phyloP scores from a whole-genome alignment of 768 basidiomycete species.

The Epithele typhae region DNA sequence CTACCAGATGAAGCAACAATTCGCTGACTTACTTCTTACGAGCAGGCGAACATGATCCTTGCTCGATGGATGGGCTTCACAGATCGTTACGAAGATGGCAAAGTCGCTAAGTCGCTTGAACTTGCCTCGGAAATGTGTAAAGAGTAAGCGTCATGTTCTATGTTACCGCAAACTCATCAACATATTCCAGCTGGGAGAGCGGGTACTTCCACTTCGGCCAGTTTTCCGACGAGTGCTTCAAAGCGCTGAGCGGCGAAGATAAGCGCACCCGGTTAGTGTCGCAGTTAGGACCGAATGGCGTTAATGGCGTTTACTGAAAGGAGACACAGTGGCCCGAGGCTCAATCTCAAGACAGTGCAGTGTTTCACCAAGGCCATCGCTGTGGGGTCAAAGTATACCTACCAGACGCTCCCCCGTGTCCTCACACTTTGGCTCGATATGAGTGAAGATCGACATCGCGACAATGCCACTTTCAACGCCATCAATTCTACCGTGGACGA shows the following conservation, averaged over 20 bases:
- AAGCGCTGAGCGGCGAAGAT: slow-evolving; percentile 43
- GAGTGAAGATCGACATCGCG: slow-evolving; percentile 44
- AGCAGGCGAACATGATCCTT: slow-evolving; percentile 70
- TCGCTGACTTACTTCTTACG: not conserved
- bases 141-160: slow-evolving; percentile 35
- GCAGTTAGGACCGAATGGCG: too few relatives aligned
- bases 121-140: slow-evolving; percentile 45
- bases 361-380: slow-evolving; percentile 64
- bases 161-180: not conserved
- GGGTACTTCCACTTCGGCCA: slow-evolving; percentile 82
- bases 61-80: slow-evolving; percentile 94
- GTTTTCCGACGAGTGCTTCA: slow-evolving; percentile 80
- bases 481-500: slow-evolving; percentile 43
- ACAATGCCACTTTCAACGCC: slow-evolving; percentile 36
- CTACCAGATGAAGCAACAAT: not conserved
- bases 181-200: slow-evolving; percentile 66
- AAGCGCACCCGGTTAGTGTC: slow-evolving; percentile 36
- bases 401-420: slow-evolving; percentile 90
- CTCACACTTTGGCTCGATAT: slow-evolving; percentile 93
- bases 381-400: slow-evolving; percentile 90
- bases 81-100: slow-evolving; percentile 66
- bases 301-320: not conserved
- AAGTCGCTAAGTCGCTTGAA: slow-evolving; percentile 57
- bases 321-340: too few relatives aligned
- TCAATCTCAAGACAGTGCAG: too few relatives aligned